Conservation (phyloP, 345 rosid species). For the Trapa bicornis region DNA sequence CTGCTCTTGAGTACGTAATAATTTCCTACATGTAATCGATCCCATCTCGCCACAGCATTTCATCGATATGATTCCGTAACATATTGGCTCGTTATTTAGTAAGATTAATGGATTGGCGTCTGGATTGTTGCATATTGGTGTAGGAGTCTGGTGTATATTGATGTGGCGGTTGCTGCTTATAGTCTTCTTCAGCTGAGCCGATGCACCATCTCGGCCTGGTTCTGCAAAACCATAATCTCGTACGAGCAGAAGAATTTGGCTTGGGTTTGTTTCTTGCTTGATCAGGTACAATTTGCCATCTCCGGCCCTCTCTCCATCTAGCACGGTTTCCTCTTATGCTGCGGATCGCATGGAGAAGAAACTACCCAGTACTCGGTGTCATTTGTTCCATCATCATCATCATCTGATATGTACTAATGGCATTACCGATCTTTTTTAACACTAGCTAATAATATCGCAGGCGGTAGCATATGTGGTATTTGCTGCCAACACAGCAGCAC, state of each 20-base stretch:
- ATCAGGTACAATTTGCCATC: constrained; percentile 35
- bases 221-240: constrained; percentile 12
- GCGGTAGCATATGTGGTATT: constrained; percentile 34
- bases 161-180: constrained; percentile 40
- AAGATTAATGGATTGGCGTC: too few relatives aligned
- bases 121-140: too few relatives aligned
- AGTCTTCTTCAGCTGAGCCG: constrained; percentile 42
- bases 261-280: constrained; percentile 40
- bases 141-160: constrained; percentile 23
- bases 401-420: too few relatives aligned
- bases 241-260: constrained; percentile 14
- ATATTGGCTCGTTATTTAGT: too few relatives aligned
- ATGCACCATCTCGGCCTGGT: constrained; percentile 15
- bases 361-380: too few relatives aligned
- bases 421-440: background rate
- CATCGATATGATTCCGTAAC: background rate
- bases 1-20: constrained; percentile 25
- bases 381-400: background rate
- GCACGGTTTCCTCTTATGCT: background rate
- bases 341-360: background rate
- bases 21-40: constrained; percentile 1
- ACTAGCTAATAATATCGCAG: constrained; percentile 13
- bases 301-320: background rate
- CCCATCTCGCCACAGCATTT: too few relatives aligned
- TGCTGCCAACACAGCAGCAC: constrained; percentile 30